Evolutionary conservation across 371 early-diverging fungal species (phyloP), one percentile per base, ranked within the genome.

Genomic region (Paraphysoderma sedebokerense): DNA sequence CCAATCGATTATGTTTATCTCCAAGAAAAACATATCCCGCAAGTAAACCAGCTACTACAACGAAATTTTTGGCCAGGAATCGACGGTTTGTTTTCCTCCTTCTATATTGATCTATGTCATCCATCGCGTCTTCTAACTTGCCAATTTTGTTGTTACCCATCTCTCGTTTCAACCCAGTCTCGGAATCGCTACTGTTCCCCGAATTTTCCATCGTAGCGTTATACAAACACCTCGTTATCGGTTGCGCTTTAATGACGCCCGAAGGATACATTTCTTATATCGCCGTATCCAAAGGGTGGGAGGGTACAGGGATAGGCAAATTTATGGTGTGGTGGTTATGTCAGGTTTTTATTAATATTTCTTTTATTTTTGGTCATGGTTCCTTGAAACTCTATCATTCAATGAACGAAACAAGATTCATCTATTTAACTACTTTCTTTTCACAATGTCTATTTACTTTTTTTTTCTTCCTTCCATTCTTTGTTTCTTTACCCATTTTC

Each of bases 61-160:
- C 66, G 76, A 19, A 67, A 76, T n/a, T 92, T 93, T 60, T 93
- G 93, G 93, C 85, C 85, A 8, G 87, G 85, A 8, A 85, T 93
- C 36, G 88, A 92, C 59, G 74, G 76, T 76, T 62, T 27, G 63
- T 58, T 28, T 29, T 17, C 29, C 30, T 44, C 15, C 32, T 9
- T 19, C 13, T 2, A 19, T 48, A 9, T 29, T 47, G 23, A n/a
- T 35, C 30, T 15, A 15, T 51, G 6, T 5, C 11, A 41, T 58
- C 44, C 24, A 12, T 50, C 44, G 11, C 2, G 46, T 44, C 12
- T 17, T 20, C 23, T 33, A n/a, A 33, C 36, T 50, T 34, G 15
- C 30, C 19, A 45, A n/a, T n/a, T n/a, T n/a, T n/a, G n/a, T n/a
- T n/a, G 46, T 9, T 8, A 50, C 15, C 27, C 22, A 29, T 47